A percentile compares a stretch with the other conserved stretches of the same genome.
phyloP scores from a whole-genome alignment of 371 early-diverging fungal genomes.

The Rhizopus arrhizus region DNA sequence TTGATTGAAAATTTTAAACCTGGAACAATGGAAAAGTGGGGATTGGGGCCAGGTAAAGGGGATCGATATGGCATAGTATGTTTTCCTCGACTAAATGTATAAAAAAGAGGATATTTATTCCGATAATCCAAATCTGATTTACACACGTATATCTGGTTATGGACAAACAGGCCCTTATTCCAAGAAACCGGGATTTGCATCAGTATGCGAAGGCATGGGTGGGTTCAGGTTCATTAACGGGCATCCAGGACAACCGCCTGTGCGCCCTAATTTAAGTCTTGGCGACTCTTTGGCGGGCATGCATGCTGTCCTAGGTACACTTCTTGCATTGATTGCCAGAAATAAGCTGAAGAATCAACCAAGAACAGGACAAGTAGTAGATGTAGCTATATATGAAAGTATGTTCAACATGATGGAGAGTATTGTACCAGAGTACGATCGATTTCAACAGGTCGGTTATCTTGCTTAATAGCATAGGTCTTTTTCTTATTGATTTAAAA shows the following conservation, averaged over 20 bases:
- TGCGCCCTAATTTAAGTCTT: slow-evolving; percentile 58
- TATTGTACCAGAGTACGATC: slow-evolving; percentile 57
- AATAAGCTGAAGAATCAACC: slow-evolving; percentile 29
- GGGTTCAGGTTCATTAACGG: slow-evolving; percentile 59
- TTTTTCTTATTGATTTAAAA: background rate
- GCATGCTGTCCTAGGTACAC: slow-evolving; percentile 55
- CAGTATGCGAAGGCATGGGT: slow-evolving; percentile 63
- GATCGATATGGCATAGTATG: background rate
- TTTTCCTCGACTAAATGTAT: background rate
- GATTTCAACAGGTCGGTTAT: slow-evolving; percentile 40
- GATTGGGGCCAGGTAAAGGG: slow-evolving; percentile 55
- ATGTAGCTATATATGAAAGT: slow-evolving; percentile 61
- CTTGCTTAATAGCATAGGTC: background rate
- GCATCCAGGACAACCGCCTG: slow-evolving; percentile 51
- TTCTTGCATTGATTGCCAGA: slow-evolving; percentile 46
- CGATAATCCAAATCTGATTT: slow-evolving; percentile 49
- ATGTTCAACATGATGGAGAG: slow-evolving; percentile 64
- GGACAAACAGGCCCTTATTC: slow-evolving; percentile 62
- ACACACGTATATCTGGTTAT: slow-evolving; percentile 59
- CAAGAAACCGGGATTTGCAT: slow-evolving; percentile 57
- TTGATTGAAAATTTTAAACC: slow-evolving; percentile 63
- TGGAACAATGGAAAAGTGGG: slow-evolving; percentile 67
- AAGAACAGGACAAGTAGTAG: slow-evolving; percentile 56
- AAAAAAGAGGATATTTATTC: slow-evolving; percentile 44
- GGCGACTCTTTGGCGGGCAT: slow-evolving; percentile 63